Evolutionary conservation across 148 eudicot genomes (phyloP).

Genomic region (Rhododendron mucronatum): DNA sequence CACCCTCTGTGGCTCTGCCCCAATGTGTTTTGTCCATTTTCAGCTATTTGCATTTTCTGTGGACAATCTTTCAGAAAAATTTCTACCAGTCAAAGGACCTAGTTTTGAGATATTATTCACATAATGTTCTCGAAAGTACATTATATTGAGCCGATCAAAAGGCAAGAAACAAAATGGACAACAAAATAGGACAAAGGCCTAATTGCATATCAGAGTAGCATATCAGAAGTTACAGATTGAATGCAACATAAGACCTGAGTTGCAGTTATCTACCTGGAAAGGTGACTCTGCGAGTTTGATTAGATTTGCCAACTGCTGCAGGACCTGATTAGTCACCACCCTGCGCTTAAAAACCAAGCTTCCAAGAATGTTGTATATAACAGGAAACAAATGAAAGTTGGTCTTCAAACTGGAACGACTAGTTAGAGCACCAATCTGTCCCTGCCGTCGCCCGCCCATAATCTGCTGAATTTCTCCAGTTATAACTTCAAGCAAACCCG

Average conservation of each 20-base stretch:
- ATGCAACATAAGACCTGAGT: not conserved
- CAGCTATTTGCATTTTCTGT: not conserved
- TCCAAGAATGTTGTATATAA: constrained; percentile 80
- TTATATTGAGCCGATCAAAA: not conserved
- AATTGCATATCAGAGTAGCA: not conserved
- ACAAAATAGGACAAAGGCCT: not conserved
- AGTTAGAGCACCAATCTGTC: constrained; percentile 43
- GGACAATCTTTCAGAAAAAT: not conserved
- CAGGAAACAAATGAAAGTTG: constrained; percentile 80
- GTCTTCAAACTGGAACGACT: constrained; percentile 65
- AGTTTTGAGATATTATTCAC: not conserved
- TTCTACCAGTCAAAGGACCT: not conserved
- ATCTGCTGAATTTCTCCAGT: constrained; percentile 77
- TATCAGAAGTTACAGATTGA: not conserved
- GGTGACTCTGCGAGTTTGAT: constrained; percentile 71
- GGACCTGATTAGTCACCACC: constrained; percentile 59
- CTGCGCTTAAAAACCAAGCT: constrained; percentile 70
- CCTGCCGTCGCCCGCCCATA: constrained; percentile 76
- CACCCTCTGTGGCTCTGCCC: not conserved
- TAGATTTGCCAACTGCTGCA: constrained; percentile 75
- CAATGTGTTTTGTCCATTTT: not conserved
- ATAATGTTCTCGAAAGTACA: not conserved
- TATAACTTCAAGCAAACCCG: constrained; percentile 72
- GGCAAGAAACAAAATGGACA: not conserved
- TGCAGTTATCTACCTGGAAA: constrained; percentile 62